Conservation (phyloP, 495 filamentous ascomycete genomes). For the Penicillium diatomitis region DNA sequence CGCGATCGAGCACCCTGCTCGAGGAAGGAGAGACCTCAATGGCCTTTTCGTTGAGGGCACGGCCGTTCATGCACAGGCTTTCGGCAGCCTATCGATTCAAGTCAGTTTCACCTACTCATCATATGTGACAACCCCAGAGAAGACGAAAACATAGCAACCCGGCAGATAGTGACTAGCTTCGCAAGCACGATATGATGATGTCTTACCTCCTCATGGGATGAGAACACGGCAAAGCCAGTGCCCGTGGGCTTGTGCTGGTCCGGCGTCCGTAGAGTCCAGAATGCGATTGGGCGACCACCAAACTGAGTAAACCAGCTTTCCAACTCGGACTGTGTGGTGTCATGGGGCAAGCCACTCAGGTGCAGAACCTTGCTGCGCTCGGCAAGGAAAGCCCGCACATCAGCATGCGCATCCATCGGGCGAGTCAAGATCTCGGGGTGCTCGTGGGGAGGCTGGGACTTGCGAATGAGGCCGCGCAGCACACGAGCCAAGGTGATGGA, state of each 20-base stretch:
- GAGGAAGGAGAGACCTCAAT: slow-evolving; percentile 96
- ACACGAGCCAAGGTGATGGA: slow-evolving; percentile 89
- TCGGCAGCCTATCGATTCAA: slow-evolving; percentile 62
- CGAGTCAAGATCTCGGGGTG: slow-evolving; percentile 88
- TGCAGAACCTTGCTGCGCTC: slow-evolving; percentile 97
- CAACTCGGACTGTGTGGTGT: slow-evolving; percentile 95
- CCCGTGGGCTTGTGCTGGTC: slow-evolving; percentile 98
- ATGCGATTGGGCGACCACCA: slow-evolving; percentile 95
- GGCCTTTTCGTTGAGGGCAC: slow-evolving; percentile 94
- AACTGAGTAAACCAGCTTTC: slow-evolving; percentile 99
- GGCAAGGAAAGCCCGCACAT: slow-evolving; percentile 90
- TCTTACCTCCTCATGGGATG: slow-evolving; percentile 92
- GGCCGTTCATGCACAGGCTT: slow-evolving; percentile 97
- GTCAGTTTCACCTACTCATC: too few relatives aligned
- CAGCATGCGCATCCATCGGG: slow-evolving; percentile 92
- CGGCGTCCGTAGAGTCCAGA: slow-evolving; percentile 95
- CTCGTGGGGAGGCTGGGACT: slow-evolving; percentile 88
- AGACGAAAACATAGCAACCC: too few relatives aligned
- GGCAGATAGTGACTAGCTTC: too few relatives aligned
- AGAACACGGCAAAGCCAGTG: slow-evolving; percentile 95
- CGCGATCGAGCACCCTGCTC: slow-evolving; percentile 89
- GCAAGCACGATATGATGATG: too few relatives aligned
- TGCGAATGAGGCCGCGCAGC: slow-evolving; percentile 81
- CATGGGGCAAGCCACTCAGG: slow-evolving; percentile 92
- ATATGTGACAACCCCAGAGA: too few relatives aligned